Evolutionary conservation across 768 basidiomycete genomes (phyloP).

Genomic region (Mycena olivaceomarginata): DNA sequence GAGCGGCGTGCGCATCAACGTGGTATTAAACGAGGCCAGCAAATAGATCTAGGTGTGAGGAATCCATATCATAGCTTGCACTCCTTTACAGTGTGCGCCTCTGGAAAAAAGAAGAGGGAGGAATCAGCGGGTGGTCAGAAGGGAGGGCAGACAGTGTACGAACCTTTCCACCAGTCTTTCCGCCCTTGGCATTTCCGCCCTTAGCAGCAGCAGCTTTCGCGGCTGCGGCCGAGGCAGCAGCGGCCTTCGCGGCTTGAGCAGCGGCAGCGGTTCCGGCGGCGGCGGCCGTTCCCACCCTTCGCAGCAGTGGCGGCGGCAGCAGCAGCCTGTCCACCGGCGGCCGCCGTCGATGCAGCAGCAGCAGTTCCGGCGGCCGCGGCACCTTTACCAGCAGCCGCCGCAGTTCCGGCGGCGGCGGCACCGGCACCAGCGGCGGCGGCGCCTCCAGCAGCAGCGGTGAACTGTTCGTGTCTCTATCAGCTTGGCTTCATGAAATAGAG

Average conservation of each 20-base stretch:
- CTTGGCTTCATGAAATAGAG: slow-evolving; percentile 25
- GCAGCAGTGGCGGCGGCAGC: not conserved
- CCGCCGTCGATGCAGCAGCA: slow-evolving; percentile 37
- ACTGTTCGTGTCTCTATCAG: slow-evolving; percentile 45
- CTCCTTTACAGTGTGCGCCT: not conserved
- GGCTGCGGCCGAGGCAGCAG: not conserved
- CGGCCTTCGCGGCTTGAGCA: not conserved
- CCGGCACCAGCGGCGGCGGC: slow-evolving; percentile 44
- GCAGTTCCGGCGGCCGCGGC: slow-evolving; percentile 28
- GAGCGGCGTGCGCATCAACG: no score
- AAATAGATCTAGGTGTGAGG: slow-evolving; percentile 19
- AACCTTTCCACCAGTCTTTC: not conserved
- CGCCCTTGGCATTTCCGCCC: not conserved
- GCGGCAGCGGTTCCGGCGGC: not conserved
- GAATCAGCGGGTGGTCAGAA: not conserved
- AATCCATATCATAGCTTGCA: slow-evolving; percentile 10
- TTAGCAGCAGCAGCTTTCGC: not conserved
- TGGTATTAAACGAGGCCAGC: not conserved
- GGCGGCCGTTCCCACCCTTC: not conserved
- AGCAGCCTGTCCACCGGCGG: not conserved
- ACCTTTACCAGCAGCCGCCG: slow-evolving; percentile 3
- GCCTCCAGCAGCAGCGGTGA: slow-evolving; percentile 54
- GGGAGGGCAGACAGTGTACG: not conserved
- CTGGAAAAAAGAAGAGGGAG: not conserved
- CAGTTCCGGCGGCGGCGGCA: slow-evolving; percentile 36